Base-by-base conservation (phyloP, 106 monocot species). In the Ottelia alismoides region DNA sequence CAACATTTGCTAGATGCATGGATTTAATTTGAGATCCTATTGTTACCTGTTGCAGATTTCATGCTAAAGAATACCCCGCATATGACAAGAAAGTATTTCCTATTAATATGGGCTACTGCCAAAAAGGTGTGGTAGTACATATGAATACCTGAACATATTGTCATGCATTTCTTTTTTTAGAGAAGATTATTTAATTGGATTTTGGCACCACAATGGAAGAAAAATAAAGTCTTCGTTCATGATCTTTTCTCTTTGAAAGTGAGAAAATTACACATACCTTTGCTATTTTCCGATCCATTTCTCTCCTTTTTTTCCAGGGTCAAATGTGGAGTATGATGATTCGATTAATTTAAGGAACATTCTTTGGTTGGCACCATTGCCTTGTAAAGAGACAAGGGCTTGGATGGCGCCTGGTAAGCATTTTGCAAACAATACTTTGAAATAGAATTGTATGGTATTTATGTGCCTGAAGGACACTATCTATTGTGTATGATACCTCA, bases 61-160 rank as follows among this genome's bases (percentile, higher is more conserved):
- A 96, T 82, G 88, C 96, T 26, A 96, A 74, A 72, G 96, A 96
- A 56, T 96, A 89, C 76, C 96, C 96, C 28, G 82, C 89, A 53
- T 96, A 70, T 72, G 79, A 96, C 0, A 68, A 77, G 70, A 30
- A 81, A 40, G 51, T 55, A 19, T 96, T 96, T 62, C 96, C 96
- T 32, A 68, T 55, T 29, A 65, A 76, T 72, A 56, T 85, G 85
- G 96, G 96, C 2, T 82, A 76, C 57, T 96, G 96, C 50, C 89
- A 96, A 58, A 76, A 16, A 69, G 89, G 89, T 94, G 24, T 43
- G 6, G 16, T 43, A 43, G 6, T 43, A 43, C 16, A 7, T 60
- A 23, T 49, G 27, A 25, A 11, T 6, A 31, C 25, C 35, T n/a
- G 32, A 12, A 23, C 20, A n/a, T 21, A 58, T 45, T 31, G 25